Evolutionary conservation across 1,284 basidiomycete species (phyloP).

Genomic region (Microbotryum silenes-acaulis): DNA sequence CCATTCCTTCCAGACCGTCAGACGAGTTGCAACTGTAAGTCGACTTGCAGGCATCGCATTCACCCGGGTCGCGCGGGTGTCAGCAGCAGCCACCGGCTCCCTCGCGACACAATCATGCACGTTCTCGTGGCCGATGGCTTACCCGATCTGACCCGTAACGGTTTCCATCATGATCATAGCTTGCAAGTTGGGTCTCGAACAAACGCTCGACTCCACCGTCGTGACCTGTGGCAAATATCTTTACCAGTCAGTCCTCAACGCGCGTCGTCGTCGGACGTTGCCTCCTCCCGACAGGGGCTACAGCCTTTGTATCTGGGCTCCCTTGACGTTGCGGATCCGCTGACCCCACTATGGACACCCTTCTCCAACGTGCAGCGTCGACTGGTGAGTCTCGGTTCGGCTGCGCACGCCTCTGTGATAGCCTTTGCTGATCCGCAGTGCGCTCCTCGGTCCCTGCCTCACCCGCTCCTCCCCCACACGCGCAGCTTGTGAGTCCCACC

Average conservation of each 20-base stretch:
- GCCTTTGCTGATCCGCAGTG: background rate
- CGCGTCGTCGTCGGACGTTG: background rate
- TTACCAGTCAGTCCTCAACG: conserved; percentile 25
- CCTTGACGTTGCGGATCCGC: background rate
- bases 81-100: background rate
- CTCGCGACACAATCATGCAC: background rate
- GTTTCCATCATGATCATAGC: conserved; percentile 4
- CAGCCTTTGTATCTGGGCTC: background rate
- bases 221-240: conserved; percentile 33
- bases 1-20: too few relatives aligned
- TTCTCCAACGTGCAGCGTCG: conserved; percentile 5
- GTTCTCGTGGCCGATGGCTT: too few relatives aligned
- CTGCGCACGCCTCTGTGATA: background rate
- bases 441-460: background rate
- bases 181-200: conserved; percentile 31
- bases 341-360: too few relatives aligned
- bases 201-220: conserved; percentile 31
- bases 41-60: too few relatives aligned
- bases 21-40: too few relatives aligned
- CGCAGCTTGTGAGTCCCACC: conserved; percentile 7
- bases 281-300: background rate
- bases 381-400: conserved; percentile 18
- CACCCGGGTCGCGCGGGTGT: background rate
- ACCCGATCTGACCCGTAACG: too few relatives aligned
- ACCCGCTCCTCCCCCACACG: background rate